phyloP scores from a whole-genome alignment of 352 stramenopile species.

The Pythium myriotylum region DNA sequence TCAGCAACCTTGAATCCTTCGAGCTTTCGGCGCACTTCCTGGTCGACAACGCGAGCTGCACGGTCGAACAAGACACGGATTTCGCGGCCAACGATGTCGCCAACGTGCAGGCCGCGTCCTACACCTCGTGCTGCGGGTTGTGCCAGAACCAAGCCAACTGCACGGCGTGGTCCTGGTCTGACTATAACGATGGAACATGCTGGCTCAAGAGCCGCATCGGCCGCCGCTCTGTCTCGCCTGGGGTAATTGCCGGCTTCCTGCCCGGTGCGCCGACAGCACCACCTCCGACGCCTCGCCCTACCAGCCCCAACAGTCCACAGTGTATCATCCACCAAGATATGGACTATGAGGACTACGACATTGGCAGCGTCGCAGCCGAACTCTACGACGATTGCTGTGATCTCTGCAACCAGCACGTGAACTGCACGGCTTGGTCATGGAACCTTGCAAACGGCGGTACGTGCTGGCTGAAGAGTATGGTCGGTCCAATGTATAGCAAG shows the following conservation, averaged over 20 bases:
- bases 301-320: no score
- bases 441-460: slow-evolving; percentile 51
- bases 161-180: slow-evolving; percentile 44
- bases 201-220: slow-evolving; percentile 40
- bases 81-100: no score
- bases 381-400: slow-evolving; percentile 10
- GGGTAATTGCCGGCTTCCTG: no score
- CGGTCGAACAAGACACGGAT: no score
- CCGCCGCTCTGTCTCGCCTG: no score
- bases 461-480: slow-evolving; percentile 54
- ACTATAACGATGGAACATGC: slow-evolving; percentile 48
- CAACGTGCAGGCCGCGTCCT: no score
- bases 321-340: background rate
- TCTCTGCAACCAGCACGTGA: background rate
- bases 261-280: no score
- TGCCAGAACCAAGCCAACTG: slow-evolving; percentile 31
- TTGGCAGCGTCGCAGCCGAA: background rate
- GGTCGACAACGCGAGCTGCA: no score
- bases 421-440: slow-evolving; percentile 35
- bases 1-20: no score
- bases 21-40: no score
- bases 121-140: slow-evolving; percentile 27
- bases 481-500: background rate
- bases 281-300: no score
- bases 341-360: slow-evolving; percentile 33